These are phyloP conservation scores for Neurospora sp. DNA, from an alignment of 495 filamentous ascomycete species.

Conservation along the genomic window DNA sequence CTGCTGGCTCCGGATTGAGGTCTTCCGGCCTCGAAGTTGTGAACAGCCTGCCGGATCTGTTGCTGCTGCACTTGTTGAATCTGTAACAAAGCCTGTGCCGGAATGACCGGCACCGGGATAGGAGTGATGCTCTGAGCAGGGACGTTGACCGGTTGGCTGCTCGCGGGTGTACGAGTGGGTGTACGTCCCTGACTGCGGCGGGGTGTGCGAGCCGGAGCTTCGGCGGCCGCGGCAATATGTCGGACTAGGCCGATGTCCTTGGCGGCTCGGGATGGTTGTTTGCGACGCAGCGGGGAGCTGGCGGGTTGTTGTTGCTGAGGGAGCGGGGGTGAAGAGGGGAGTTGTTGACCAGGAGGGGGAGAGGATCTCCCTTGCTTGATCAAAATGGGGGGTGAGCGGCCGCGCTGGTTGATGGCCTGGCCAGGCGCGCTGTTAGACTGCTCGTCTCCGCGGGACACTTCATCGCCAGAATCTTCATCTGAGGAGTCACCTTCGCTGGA, in stretches of 20 bases:
- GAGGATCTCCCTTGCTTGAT: too few relatives aligned
- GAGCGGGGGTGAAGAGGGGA: background rate
- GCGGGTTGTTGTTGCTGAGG: background rate
- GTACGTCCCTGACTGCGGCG: background rate
- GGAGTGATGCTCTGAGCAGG: background rate
- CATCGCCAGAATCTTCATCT: too few relatives aligned
- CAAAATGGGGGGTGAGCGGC: too few relatives aligned
- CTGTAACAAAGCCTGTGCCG: background rate
- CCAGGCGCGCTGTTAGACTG: too few relatives aligned
- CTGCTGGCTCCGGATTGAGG: background rate
- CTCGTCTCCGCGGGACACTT: too few relatives aligned
- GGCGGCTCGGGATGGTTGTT: background rate
- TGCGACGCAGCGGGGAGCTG: background rate
- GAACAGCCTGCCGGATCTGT: background rate
- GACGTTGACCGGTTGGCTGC: background rate
- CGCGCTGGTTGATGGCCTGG: too few relatives aligned
- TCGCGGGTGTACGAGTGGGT: background rate
- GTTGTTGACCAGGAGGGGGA: background rate
- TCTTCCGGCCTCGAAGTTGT: background rate
- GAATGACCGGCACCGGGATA: background rate
- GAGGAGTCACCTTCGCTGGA: too few relatives aligned
- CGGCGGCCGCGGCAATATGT: background rate
- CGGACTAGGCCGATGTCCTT: background rate
- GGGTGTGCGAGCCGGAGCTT: background rate
- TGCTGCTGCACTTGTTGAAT: background rate